Conservation (phyloP, 192 early-diverging fungal genomes). For the Rhizoclosmatium sp. region DNA sequence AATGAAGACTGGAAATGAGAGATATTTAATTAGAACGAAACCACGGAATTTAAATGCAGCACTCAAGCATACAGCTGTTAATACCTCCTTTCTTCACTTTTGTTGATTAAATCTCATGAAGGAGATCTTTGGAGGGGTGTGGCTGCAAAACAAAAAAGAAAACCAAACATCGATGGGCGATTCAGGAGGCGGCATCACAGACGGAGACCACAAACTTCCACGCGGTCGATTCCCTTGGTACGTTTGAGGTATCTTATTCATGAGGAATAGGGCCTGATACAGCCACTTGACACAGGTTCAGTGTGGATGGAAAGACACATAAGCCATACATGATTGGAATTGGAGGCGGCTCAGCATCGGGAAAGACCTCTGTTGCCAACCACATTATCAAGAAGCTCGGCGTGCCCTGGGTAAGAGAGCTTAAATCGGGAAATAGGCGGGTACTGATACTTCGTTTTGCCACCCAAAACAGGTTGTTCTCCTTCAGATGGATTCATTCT, state of each 20-base stretch:
- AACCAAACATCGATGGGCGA: slow-evolving; percentile 16
- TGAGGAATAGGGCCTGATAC: not conserved
- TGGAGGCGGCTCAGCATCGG: slow-evolving; percentile 61
- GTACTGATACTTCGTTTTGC: too few species aligned
- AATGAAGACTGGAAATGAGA: too few species aligned
- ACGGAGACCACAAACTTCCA: slow-evolving; percentile 12
- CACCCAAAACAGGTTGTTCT: slow-evolving; percentile 73
- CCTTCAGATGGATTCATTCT: slow-evolving; percentile 96
- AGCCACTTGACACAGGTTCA: slow-evolving; percentile 40
- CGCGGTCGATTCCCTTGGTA: slow-evolving; percentile 33
- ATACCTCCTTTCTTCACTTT: too few species aligned
- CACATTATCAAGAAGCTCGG: slow-evolving; percentile 59
- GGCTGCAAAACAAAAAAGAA: not conserved
- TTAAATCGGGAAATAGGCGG: too few species aligned
- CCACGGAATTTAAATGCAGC: too few species aligned
- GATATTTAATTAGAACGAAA: too few species aligned
- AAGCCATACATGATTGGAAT: slow-evolving; percentile 66
- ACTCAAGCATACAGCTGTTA: too few species aligned
- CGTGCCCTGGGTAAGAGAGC: slow-evolving; percentile 54
- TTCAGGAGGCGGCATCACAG: slow-evolving; percentile 21
- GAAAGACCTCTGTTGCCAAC: slow-evolving; percentile 62
- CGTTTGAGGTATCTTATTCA: not conserved
- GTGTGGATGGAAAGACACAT: slow-evolving; percentile 43
- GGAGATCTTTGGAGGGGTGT: too few species aligned
- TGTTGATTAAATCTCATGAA: too few species aligned